These are phyloP conservation scores for Draba incana DNA, from an alignment of 345 rosid species.

Conservation along the genomic window DNA sequence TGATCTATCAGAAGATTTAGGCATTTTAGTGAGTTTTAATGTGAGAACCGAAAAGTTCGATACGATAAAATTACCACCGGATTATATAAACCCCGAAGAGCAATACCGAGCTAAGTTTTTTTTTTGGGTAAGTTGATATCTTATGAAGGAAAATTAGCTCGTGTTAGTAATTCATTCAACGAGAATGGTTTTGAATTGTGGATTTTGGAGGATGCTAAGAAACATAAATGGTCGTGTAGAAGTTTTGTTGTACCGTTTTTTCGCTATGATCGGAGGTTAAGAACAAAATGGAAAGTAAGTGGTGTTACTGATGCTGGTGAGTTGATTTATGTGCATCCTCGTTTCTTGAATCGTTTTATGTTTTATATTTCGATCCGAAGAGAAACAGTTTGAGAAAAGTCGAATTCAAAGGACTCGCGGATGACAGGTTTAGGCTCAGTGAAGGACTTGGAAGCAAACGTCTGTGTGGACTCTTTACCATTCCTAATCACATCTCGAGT, in stretches of 20 bases:
- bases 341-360: neutral
- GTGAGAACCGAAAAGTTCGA: slow-evolving; percentile 12
- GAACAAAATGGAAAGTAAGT: neutral
- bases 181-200: neutral
- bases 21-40: neutral
- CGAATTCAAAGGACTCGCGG: neutral
- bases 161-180: neutral
- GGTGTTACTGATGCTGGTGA: slow-evolving; percentile 15
- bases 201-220: slow-evolving; percentile 16
- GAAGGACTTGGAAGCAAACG: slow-evolving; percentile 13
- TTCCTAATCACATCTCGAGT: neutral
- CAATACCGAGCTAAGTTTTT: too few species aligned
- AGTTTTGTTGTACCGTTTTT: neutral
- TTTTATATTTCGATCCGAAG: neutral
- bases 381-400: neutral
- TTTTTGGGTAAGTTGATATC: neutral
- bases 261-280: neutral
- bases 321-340: neutral
- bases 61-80: neutral
- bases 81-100: too few species aligned
- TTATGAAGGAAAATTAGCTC: slow-evolving; percentile 6
- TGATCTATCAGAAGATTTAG: too few species aligned
- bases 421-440: neutral
- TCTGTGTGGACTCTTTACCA: neutral
- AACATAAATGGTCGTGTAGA: neutral